Percentiles rank a stretch among this genome's conserved stretches.
These are phyloP conservation scores for Penicillium robsamsonii DNA, from an alignment of 495 filamentous ascomycete species.

Conservation along the genomic window DNA sequence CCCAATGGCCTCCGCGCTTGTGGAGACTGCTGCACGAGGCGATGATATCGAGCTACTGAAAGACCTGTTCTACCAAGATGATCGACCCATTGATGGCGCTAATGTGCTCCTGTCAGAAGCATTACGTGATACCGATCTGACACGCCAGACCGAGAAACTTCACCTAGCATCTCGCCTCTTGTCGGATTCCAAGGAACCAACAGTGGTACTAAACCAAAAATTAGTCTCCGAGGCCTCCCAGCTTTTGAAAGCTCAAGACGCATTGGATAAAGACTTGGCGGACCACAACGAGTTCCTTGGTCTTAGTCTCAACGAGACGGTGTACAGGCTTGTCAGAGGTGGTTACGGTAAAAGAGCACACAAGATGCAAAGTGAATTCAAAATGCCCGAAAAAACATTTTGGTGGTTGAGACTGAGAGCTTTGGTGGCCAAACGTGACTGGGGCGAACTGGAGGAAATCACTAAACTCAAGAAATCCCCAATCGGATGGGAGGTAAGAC, in stretches of 20 bases:
- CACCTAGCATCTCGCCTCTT: slow-evolving; percentile 77
- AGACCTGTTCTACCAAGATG: slow-evolving; percentile 97
- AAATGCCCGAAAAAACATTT: slow-evolving; percentile 80
- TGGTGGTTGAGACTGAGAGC: slow-evolving; percentile 92
- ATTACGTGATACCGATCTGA: slow-evolving; percentile 59
- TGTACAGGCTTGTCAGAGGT: slow-evolving; percentile 74
- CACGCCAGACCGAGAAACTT: slow-evolving; percentile 76
- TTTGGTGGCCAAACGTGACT: slow-evolving; percentile 82
- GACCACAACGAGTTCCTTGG: slow-evolving; percentile 69
- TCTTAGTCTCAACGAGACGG: slow-evolving; percentile 82
- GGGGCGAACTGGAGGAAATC: slow-evolving; percentile 87
- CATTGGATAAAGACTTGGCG: slow-evolving; percentile 74
- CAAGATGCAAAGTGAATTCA: slow-evolving; percentile 88
- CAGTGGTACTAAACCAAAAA: slow-evolving; percentile 62
- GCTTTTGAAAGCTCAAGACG: slow-evolving; percentile 80
- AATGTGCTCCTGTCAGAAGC: slow-evolving; percentile 84
- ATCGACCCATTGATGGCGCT: slow-evolving; percentile 84
- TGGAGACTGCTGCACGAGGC: slow-evolving; percentile 75
- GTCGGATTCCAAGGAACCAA: slow-evolving; percentile 75
- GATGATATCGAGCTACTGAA: slow-evolving; percentile 84
- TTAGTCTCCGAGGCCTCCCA: slow-evolving; percentile 73
- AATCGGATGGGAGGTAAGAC: slow-evolving; percentile 91
- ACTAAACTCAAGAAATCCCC: slow-evolving; percentile 68
- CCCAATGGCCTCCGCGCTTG: slow-evolving; percentile 82
- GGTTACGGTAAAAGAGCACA: slow-evolving; percentile 77